Evolutionary conservation across 768 basidiomycete genomes (phyloP), one percentile per base, ranked within the genome.

Genomic region (Agrocybe praecox): DNA sequence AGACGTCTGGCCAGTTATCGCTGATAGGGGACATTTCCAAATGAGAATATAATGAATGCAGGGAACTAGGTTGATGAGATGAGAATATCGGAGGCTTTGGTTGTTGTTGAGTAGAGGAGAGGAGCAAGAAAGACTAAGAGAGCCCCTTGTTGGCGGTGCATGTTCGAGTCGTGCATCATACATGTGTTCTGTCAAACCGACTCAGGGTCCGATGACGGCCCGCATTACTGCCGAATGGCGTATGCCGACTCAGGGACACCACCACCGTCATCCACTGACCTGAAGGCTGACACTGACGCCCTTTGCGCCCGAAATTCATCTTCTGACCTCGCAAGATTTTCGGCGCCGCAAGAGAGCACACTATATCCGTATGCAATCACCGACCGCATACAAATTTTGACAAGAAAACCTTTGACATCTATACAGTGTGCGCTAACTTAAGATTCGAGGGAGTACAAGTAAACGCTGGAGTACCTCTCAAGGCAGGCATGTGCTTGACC

Each of bases 1-100:
- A 59, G 44, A 74, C 69, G 56, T 74, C 69, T 52, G 76, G 73
- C 76, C 76, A 77, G 49, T 68, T 67, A 61, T 72, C 66, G 62
- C 74, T 76, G 62, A 77, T 74, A 58, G 67, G 72, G 55, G 69
- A 12, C 69, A 71, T 71, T 36, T 33, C 47, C 26, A 45, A 50
- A 57, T 56, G 29, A 24, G 61, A 55, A 60, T 29, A 46, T 44
- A 52, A 36, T 23, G 61, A 55, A 60, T 36, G 48, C 46, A 52
- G 50, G 34, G 29, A 46, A 22, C 33, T 40, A 17, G 45, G 53
- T 32, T 54, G 43, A 53, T 44, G 19, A 33, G 48, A 23, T 21
- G 8, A 17, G 45, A 12, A 19, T 7, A 49, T 12, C 45, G 51
- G 49, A 49, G 21, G 23, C 48, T 17, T 53, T 42, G 45, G 46